Evolutionary conservation across 371 early-diverging fungal genomes (phyloP).

Genomic region (Apophysomyces trapeziformis): DNA sequence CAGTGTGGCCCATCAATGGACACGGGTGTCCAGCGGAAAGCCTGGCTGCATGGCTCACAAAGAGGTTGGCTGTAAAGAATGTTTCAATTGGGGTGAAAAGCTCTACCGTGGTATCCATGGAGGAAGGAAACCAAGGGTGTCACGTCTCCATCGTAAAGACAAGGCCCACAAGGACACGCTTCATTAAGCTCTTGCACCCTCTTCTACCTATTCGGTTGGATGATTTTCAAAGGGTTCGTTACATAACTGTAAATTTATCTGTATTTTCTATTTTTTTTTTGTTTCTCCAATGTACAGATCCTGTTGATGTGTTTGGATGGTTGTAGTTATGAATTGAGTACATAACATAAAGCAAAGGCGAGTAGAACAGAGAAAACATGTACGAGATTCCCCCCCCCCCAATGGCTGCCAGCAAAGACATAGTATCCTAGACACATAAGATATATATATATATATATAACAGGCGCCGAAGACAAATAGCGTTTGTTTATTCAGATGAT

Average conservation of each 20-base stretch:
- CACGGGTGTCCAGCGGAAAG: slow-evolving; percentile 43
- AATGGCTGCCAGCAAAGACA: too few species aligned
- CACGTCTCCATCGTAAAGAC: slow-evolving; percentile 28
- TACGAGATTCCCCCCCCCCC: too few species aligned
- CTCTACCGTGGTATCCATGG: slow-evolving; percentile 40
- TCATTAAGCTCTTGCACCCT: not conserved
- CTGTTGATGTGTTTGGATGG: not conserved
- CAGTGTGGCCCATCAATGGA: slow-evolving; percentile 43
- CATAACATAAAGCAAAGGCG: not conserved
- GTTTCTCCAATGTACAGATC: not conserved
- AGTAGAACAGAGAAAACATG: too few species aligned
- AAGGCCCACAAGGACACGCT: slow-evolving; percentile 13
- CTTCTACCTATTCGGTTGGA: not conserved
- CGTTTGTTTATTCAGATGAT: not conserved
- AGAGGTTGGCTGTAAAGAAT: slow-evolving; percentile 47
- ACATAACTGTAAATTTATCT: not conserved
- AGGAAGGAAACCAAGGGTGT: slow-evolving; percentile 36
- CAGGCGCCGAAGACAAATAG: not conserved
- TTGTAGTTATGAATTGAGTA: not conserved
- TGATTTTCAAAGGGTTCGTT: too few species aligned
- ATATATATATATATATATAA: too few species aligned
- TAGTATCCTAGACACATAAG: too few species aligned
- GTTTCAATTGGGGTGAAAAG: slow-evolving; percentile 53
- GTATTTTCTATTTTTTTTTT: not conserved
- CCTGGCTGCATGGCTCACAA: slow-evolving; percentile 52